Percentiles rank a stretch among this genome's conserved stretches.
Conservation (phyloP, 805 yeast species). For the Candida ipomoeae region DNA sequence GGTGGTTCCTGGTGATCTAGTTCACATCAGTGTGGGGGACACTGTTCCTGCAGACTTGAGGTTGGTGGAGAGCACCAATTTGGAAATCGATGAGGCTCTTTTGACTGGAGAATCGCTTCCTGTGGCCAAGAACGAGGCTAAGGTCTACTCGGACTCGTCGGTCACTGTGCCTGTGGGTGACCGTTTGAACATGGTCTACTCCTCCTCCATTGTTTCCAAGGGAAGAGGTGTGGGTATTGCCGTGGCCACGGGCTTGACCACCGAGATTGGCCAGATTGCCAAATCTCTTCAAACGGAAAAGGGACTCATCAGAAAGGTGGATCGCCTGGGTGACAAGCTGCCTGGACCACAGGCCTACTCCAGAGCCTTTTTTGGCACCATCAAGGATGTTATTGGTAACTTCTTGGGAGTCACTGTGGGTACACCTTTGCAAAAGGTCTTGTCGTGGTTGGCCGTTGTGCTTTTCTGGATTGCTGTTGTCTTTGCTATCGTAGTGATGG, state of each 20-base stretch:
- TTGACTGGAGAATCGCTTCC: slow-evolving; percentile 67
- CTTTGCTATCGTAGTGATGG: slow-evolving; percentile 85
- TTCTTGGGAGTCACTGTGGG: slow-evolving; percentile 75
- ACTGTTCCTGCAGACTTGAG: slow-evolving; percentile 74
- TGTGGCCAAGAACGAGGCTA: slow-evolving; percentile 48
- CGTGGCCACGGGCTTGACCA: slow-evolving; percentile 60
- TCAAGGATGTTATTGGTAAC: slow-evolving; percentile 55
- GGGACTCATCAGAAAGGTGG: slow-evolving; percentile 37
- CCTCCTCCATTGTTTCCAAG: slow-evolving; percentile 66
- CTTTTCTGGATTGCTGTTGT: slow-evolving; percentile 76
- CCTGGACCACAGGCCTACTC: slow-evolving; percentile 42
- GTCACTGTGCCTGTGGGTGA: slow-evolving; percentile 62
- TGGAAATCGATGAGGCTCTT: slow-evolving; percentile 68
- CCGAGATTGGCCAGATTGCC: slow-evolving; percentile 77
- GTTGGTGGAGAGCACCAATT: slow-evolving; percentile 52
- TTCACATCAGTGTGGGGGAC: slow-evolving; percentile 62
- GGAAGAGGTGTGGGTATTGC: slow-evolving; percentile 73
- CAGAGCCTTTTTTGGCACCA: slow-evolving; percentile 45
- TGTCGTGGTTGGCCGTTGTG: slow-evolving; percentile 71
- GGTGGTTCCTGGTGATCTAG: slow-evolving; percentile 73
- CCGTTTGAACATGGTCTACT: slow-evolving; percentile 64
- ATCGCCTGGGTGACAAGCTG: slow-evolving; percentile 38
- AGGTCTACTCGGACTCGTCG: slow-evolving; percentile 32
- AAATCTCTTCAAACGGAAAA: slow-evolving; percentile 25
- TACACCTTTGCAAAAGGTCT: slow-evolving; percentile 74